Percentiles rank a stretch among this genome's conserved stretches.
phyloP scores from a whole-genome alignment of 2,329 filamentous ascomycete genomes.

The Cercospora brassicicola region DNA sequence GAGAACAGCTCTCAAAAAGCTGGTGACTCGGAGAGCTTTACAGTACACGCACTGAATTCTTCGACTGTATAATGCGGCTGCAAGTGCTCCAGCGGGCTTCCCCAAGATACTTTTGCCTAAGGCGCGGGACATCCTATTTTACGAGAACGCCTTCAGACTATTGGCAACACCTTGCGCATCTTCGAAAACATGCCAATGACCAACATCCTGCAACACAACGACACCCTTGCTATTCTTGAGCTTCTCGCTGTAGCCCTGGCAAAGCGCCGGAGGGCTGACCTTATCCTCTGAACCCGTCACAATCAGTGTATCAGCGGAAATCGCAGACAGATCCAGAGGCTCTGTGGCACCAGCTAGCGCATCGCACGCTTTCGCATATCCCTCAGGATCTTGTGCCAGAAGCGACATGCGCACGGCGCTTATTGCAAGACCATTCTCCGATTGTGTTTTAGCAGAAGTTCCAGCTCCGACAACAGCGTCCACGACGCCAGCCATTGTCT shows the following conservation, averaged over 20 bases:
- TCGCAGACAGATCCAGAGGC: constrained; percentile 38
- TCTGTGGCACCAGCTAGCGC: constrained; percentile 48
- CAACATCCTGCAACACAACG: constrained; percentile 45
- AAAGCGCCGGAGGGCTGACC: constrained; percentile 43
- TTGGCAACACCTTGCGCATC: constrained; percentile 42
- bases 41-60: neutral
- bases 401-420: constrained; percentile 49
- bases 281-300: constrained; percentile 52
- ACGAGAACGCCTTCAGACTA: constrained; percentile 28
- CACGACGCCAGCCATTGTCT: constrained; percentile 49
- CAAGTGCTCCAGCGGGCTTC: neutral
- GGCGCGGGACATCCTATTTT: neutral
- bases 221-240: constrained; percentile 31
- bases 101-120: neutral
- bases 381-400: constrained; percentile 53
- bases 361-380: constrained; percentile 56
- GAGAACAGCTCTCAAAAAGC: neutral
- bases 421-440: constrained; percentile 44
- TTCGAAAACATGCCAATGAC: constrained; percentile 56
- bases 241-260: constrained; percentile 39
- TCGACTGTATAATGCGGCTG: neutral
- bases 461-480: constrained; percentile 43
- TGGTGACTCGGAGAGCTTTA: neutral
- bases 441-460: constrained; percentile 43
- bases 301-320: constrained; percentile 40